Conservation (phyloP, 352 stramenopile genomes). For the Phytophthora idaei region DNA sequence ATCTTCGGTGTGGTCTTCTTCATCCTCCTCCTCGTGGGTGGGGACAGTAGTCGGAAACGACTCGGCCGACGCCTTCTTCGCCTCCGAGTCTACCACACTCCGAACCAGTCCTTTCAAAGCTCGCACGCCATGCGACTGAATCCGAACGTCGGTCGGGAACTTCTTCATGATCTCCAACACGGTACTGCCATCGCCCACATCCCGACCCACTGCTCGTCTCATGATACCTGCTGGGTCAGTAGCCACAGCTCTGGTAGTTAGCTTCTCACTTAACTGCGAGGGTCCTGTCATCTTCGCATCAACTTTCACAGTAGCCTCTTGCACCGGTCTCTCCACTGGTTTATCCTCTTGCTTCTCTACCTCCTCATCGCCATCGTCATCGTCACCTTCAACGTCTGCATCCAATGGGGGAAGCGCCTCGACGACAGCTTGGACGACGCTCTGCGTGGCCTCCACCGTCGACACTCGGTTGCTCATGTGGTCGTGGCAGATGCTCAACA, state of each 20-base stretch:
- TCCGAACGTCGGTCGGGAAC: conserved; percentile 43
- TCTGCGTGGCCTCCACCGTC: conserved; percentile 39
- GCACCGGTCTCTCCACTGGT: not conserved
- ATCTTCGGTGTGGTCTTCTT: not conserved
- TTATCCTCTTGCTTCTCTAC: conserved; percentile 4
- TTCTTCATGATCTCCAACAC: conserved; percentile 57
- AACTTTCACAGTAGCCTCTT: not conserved
- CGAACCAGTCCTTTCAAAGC: conserved; percentile 54
- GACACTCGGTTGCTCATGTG: conserved; percentile 40
- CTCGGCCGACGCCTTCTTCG: not conserved
- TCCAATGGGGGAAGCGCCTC: conserved; percentile 20
- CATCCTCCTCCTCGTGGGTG: not conserved
- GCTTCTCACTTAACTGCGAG: not conserved
- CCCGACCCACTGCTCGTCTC: conserved; percentile 51
- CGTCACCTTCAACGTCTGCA: not conserved
- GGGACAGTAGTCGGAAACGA: not conserved
- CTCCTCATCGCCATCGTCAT: not conserved
- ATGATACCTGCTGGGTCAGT: conserved; percentile 53
- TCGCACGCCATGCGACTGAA: conserved; percentile 56
- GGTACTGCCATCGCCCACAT: conserved; percentile 46
- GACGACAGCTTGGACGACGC: conserved; percentile 40
- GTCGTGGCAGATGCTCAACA: conserved; percentile 49
- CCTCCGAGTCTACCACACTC: conserved; percentile 1
- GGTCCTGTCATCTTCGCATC: not conserved
- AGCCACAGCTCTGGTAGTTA: conserved; percentile 1